Conservation (phyloP, 768 basidiomycete species). For the Plicaturopsis crispa region DNA sequence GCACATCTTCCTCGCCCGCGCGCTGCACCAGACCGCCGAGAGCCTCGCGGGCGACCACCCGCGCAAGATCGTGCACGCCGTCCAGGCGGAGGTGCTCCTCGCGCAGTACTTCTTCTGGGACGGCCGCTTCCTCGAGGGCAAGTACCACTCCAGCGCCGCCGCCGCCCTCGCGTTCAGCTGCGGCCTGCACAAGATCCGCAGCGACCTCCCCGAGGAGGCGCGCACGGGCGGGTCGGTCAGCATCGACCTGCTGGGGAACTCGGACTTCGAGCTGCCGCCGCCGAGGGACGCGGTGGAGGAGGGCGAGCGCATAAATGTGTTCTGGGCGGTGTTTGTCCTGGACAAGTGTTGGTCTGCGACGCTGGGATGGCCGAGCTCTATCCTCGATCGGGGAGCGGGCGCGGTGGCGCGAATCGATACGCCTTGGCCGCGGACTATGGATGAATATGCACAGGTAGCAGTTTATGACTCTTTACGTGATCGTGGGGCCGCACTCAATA, state of each 20-base stretch:
- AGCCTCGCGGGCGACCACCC: slow-evolving; percentile 42
- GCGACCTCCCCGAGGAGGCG: too few species aligned
- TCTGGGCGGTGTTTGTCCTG: slow-evolving; percentile 55
- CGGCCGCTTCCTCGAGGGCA: slow-evolving; percentile 54
- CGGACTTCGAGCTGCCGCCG: slow-evolving; percentile 26
- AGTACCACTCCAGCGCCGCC: slow-evolving; percentile 46
- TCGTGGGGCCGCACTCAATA: slow-evolving; percentile 6
- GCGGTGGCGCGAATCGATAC: slow-evolving; percentile 34
- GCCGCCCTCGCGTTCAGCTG: slow-evolving; percentile 40
- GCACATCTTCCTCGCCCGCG: slow-evolving; percentile 38
- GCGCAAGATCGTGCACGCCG: slow-evolving; percentile 39
- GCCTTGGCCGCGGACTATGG: slow-evolving; percentile 42
- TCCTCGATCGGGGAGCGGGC: slow-evolving; percentile 47
- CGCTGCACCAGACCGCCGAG: slow-evolving; percentile 36
- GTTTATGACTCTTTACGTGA: slow-evolving; percentile 3
- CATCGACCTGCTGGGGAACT: not conserved
- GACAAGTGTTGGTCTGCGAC: slow-evolving; percentile 51
- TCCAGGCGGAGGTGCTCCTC: slow-evolving; percentile 61
- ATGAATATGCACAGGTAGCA: slow-evolving; percentile 19
- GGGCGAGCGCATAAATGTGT: slow-evolving; percentile 58
- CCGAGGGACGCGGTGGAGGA: slow-evolving; percentile 43
- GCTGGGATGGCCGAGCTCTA: slow-evolving; percentile 42
- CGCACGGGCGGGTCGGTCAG: too few species aligned
- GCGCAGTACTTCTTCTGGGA: slow-evolving; percentile 57
- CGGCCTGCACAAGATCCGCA: slow-evolving; percentile 39